Percentiles rank a stretch among this genome's conserved stretches.
These are phyloP conservation scores for Chenopodium formosanum DNA, from an alignment of 148 eudicot species.

Conservation along the genomic window DNA sequence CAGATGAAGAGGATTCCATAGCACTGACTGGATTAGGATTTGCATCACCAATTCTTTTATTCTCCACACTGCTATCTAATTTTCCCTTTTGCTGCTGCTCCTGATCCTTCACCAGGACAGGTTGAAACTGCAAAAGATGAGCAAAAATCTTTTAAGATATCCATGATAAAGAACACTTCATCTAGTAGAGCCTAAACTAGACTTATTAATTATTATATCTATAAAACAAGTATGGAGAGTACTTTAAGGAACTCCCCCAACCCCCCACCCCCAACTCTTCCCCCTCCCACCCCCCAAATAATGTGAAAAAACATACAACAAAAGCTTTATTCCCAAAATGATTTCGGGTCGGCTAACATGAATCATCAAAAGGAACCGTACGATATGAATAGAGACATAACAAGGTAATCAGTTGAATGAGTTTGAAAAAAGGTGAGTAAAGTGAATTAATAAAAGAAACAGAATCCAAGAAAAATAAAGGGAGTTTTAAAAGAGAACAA, in stretches of 20 bases:
- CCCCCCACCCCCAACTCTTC: no score
- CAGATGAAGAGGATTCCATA: constrained; percentile 39
- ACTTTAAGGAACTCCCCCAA: neutral
- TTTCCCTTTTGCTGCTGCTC: constrained; percentile 40
- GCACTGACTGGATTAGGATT: constrained; percentile 31
- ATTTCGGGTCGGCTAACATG: no score
- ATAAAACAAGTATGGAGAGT: neutral
- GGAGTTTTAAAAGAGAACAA: no score
- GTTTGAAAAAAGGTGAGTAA: no score
- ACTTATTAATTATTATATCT: neutral
- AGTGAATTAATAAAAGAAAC: neutral
- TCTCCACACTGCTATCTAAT: constrained; percentile 30
- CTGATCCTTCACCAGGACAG: constrained; percentile 76
- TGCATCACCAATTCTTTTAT: constrained; percentile 33
- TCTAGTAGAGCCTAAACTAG: neutral
- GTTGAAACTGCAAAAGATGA: constrained; percentile 65
- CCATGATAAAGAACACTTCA: constrained; percentile 4
- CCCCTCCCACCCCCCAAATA: no score
- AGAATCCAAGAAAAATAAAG: neutral
- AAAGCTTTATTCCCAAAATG: no score
- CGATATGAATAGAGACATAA: no score
- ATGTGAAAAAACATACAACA: no score
- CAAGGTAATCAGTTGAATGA: no score
- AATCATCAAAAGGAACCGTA: no score
- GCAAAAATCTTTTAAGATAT: neutral